These are phyloP conservation scores for Penicillium sp. DNA, from an alignment of 2,329 filamentous ascomycete species.

Conservation along the genomic window DNA sequence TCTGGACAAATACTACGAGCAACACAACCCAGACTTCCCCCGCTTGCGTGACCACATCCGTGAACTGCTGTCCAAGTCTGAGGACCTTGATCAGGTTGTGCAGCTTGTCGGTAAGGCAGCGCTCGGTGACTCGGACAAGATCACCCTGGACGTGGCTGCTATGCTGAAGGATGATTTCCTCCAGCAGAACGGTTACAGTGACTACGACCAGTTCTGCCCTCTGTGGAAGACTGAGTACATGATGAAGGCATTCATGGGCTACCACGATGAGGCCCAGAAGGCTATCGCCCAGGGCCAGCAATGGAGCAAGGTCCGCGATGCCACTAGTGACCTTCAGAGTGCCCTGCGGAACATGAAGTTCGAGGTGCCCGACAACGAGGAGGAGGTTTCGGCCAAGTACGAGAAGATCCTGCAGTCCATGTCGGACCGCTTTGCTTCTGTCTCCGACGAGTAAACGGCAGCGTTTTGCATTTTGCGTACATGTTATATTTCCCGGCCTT, in stretches of 20 bases:
- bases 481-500: conserved; percentile 26
- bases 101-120: conserved; percentile 98
- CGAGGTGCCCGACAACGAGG: conserved; percentile 83
- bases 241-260: conserved; percentile 99
- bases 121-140: conserved; percentile 95
- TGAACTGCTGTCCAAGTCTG: conserved; percentile 89
- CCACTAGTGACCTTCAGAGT: conserved; percentile 81
- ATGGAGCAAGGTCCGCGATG: conserved; percentile 91
- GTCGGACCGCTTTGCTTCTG: conserved; percentile 96
- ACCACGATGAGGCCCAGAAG: conserved; percentile 97
- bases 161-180: conserved; percentile 98
- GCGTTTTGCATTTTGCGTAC: conserved; percentile 14
- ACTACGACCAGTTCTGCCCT: conserved; percentile 99
- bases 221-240: conserved; percentile 99
- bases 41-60: conserved; percentile 88
- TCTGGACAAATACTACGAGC: conserved; percentile 91
- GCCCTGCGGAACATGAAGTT: conserved; percentile 94
- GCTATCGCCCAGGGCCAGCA: conserved; percentile 84
- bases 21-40: conserved; percentile 92
- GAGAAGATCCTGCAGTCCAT: conserved; percentile 87
- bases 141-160: conserved; percentile 87
- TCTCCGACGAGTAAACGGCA: conserved; percentile 78
- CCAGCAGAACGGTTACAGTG: conserved; percentile 98
- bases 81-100: conserved; percentile 97
- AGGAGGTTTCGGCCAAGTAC: conserved; percentile 85